Evolutionary conservation across 2,329 filamentous ascomycete species (phyloP).

Genomic region (Colletotrichum shisoi): DNA sequence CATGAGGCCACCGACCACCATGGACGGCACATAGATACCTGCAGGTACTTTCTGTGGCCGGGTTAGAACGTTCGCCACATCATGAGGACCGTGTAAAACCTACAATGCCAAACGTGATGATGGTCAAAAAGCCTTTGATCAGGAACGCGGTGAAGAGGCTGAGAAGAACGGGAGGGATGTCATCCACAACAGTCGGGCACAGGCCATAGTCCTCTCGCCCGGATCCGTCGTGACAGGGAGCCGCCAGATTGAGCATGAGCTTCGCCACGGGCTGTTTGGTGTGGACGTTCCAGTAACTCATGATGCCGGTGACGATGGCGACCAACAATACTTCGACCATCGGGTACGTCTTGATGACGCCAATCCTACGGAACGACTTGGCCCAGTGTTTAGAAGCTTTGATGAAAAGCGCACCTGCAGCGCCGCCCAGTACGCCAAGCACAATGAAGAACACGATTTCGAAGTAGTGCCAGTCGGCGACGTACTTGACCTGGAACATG

Average conservation of each 20-base stretch:
- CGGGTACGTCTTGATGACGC: slow-evolving; percentile 81
- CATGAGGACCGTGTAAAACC: slow-evolving; percentile 47
- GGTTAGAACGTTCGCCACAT: slow-evolving; percentile 38
- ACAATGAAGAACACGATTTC: slow-evolving; percentile 85
- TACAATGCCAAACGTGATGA: slow-evolving; percentile 89
- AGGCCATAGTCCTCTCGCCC: slow-evolving; percentile 73
- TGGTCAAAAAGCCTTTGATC: slow-evolving; percentile 87
- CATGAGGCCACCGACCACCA: slow-evolving; percentile 95
- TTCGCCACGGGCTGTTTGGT: slow-evolving; percentile 91
- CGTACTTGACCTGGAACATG: slow-evolving; percentile 91
- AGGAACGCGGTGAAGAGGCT: slow-evolving; percentile 81
- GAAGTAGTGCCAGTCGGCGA: slow-evolving; percentile 91
- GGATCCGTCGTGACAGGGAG: slow-evolving; percentile 77
- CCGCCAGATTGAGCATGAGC: slow-evolving; percentile 86
- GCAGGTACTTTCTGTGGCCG: slow-evolving; percentile 79
- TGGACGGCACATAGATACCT: slow-evolving; percentile 97
- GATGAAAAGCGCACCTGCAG: slow-evolving; percentile 90
- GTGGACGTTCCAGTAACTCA: slow-evolving; percentile 93
- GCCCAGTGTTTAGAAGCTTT: slow-evolving; percentile 94
- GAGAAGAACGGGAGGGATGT: slow-evolving; percentile 79
- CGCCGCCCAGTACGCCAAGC: slow-evolving; percentile 86
- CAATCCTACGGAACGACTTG: slow-evolving; percentile 81
- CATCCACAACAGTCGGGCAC: slow-evolving; percentile 74
- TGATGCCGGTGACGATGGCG: slow-evolving; percentile 80
- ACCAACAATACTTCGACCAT: slow-evolving; percentile 89